A percentile compares a stretch with the other conserved stretches of the same genome.
Evolutionary conservation across 805 yeast species (phyloP).

Genomic region (Barnettozyma wickerhamii): DNA sequence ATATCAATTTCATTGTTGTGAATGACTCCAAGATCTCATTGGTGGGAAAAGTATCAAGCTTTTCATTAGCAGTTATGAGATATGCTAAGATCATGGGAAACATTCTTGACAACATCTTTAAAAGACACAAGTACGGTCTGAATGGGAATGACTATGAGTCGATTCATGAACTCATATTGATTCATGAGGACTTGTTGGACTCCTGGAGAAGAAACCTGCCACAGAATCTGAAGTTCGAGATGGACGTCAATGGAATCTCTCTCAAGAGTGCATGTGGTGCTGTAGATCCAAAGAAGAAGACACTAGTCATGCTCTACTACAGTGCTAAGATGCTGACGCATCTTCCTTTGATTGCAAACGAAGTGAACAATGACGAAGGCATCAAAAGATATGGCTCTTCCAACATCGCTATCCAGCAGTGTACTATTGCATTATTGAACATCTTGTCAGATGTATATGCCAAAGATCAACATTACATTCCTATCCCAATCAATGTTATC

Average conservation of each 20-base stretch:
- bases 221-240: conserved; percentile 51
- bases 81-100: conserved; percentile 70
- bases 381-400: conserved; percentile 44
- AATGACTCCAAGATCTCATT: conserved; percentile 56
- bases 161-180: conserved; percentile 30
- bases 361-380: conserved; percentile 20
- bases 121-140: conserved; percentile 36
- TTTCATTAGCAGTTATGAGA: conserved; percentile 61
- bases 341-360: conserved; percentile 51
- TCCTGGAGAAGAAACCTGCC: conserved; percentile 77
- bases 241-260: conserved; percentile 54
- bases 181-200: conserved; percentile 67
- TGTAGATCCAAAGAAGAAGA: conserved; percentile 37
- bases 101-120: conserved; percentile 66
- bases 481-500: conserved; percentile 60
- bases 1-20: conserved; percentile 53
- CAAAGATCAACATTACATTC: conserved; percentile 41
- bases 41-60: conserved; percentile 65
- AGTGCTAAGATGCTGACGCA: conserved; percentile 61
- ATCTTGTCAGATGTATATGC: conserved; percentile 41
- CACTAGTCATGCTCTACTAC: conserved; percentile 55
- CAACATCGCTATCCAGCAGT: conserved; percentile 63
- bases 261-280: conserved; percentile 29
- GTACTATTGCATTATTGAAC: conserved; percentile 55
- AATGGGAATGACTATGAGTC: conserved; percentile 15